Conservation (phyloP, 1,284 basidiomycete genomes). For the Pseudozyma sp. region DNA sequence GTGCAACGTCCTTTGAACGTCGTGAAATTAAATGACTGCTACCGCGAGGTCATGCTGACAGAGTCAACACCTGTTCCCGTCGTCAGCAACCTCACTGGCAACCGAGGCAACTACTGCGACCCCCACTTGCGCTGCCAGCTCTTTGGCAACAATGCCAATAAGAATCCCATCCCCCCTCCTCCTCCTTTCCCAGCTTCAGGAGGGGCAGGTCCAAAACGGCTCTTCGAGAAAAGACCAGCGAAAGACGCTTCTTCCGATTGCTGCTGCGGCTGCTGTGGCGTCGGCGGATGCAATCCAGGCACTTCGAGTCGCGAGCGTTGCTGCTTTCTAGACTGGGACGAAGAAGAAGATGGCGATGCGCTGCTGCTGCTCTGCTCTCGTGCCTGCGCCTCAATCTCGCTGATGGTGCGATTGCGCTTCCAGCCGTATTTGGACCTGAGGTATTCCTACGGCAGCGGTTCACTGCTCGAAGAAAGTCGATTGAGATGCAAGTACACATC, state of each 20-base stretch:
- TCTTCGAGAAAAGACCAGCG: conserved; percentile 9
- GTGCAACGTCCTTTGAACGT: too few species aligned
- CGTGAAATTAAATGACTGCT: too few species aligned
- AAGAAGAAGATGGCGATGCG: background rate
- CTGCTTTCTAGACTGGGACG: conserved; percentile 5
- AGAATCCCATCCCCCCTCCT: conserved; percentile 22
- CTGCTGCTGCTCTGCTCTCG: conserved; percentile 11
- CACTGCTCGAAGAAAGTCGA: conserved; percentile 73
- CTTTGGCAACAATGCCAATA: conserved; percentile 31
- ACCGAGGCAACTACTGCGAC: conserved; percentile 1
- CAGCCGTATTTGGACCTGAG: conserved; percentile 56
- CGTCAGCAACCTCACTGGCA: background rate
- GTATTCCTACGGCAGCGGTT: conserved; percentile 70
- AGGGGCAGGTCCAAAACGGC: conserved; percentile 52
- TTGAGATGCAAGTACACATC: conserved; percentile 88
- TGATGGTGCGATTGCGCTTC: conserved; percentile 49
- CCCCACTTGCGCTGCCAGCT: conserved; percentile 39
- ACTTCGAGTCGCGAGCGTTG: conserved; percentile 34
- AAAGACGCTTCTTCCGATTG: background rate
- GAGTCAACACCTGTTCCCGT: too few species aligned
- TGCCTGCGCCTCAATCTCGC: conserved; percentile 46
- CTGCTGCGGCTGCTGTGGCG: conserved; percentile 5
- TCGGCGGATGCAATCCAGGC: conserved; percentile 21
- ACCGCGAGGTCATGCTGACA: too few species aligned
- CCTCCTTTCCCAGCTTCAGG: background rate